Base-by-base conservation (phyloP, 192 early-diverging fungal genomes). In the Irineochytrium annulatum region DNA sequence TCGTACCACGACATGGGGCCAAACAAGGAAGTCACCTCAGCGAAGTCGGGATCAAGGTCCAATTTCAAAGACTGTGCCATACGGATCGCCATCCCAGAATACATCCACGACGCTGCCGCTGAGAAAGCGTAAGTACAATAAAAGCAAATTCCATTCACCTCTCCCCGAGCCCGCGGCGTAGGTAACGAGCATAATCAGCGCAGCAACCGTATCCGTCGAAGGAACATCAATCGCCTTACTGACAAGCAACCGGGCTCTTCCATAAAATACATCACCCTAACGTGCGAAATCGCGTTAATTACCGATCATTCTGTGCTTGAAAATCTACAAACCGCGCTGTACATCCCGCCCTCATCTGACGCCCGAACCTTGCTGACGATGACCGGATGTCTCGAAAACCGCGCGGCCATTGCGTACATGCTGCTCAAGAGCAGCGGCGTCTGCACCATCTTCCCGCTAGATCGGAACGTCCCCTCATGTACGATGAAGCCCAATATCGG, bases 21-120 rank as follows among this genome's bases (percentile, higher is more conserved):
- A 27, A 65, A 65, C 1, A 54, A n/a, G 27, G 11, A 8, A 13
- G 20, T 26, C 17, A 66, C 59, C 64, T 66, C 64, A n/a, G 24
- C 20, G 41, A 61, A 68, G 20, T 68, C 66, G 2, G 66, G 66
- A n/a, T 68, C 65, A 13, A 69, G 0, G 33, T 68, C 55, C 13
- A 68, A 31, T 30, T 68, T 68, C 2, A 68, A 43, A 13, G 35
- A 57, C 32, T 58, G 48, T 0, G 66, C 60, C 60, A 68, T 68
- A 22, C 66, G 66, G 52, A 68, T 69, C 2, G 66, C 66, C 65
- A 68, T 69, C 17, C 62, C 60, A 31, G 64, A 54, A 46, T 69
- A 68, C 65, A 68, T 69, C 65, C 64, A 68, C 6, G 62, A 54
- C 20, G 66, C 66, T 16, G 66, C 68, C 1, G 39, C 66, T 67